Evolutionary conservation across 1,284 basidiomycete species (phyloP), one percentile per base, ranked within the genome.

Genomic region (Pascua sp.): DNA sequence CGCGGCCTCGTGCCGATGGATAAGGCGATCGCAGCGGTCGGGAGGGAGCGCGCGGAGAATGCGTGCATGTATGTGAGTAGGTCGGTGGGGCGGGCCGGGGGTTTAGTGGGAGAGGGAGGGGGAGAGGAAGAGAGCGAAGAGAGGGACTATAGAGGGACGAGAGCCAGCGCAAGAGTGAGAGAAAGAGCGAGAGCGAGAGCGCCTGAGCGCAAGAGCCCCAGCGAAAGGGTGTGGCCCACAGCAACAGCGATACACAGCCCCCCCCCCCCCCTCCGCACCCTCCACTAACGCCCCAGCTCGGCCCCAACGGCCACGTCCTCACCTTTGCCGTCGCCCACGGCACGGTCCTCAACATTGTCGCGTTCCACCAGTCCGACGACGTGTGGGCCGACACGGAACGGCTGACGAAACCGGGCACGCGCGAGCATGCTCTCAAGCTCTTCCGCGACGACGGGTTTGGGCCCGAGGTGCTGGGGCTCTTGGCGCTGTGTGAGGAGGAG

Each of bases 311-410:
- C 2, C 63, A 64, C 43, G 41, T 64, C 2, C 53, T 64, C 24
- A 62, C 63, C 2, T 64, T 64, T 53, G 60, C 63, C 2, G 60
- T 64, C 2, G 47, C 48, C 36, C 53, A 62, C 11, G 60, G 60
- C 36, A 57, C 57, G n/a, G 58, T 47, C 5, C 56, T 64, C 46
- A 64, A 64, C 56, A 53, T 62, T 47, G 60, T 62, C 7, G 60
- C 60, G 16, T 62, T 62, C 54, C 42, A 45, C 12, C 41, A 55
- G 24, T 48, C 55, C 51, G 56, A 55, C 8, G 44, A 36, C 38
- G 53, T 58, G 32, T 58, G 58, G 54, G 41, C 38, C 1, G 60
- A 61, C 45, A 2, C 37, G 11, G 60, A 61, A 32, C 60, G 60
- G 2, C 51, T 61, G 37, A 61, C 56, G 4, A 51, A 51, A 15